Evolutionary conservation across 495 filamentous ascomycete species (phyloP), one percentile per base, ranked within the genome.

Genomic region (Penicillium taxi): DNA sequence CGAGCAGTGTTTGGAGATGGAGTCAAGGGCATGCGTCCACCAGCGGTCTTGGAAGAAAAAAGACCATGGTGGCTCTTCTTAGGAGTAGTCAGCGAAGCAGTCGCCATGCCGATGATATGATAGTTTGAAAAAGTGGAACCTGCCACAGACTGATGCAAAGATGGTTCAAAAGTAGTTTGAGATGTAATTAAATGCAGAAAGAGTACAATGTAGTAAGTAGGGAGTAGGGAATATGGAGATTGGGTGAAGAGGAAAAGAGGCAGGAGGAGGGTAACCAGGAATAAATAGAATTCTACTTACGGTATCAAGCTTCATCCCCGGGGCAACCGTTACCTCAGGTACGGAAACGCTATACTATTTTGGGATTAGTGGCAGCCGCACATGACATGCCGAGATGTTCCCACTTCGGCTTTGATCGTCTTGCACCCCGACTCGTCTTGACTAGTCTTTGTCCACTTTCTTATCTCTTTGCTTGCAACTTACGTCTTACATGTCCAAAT

Each of bases 11-110:
- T 78, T 26, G 91, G 93, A 3, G 91, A 96, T 9, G 91, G 93
- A 1, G 91, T 95, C 50, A 96, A 66, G 44, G 90, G 88, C 75
- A 94, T 86, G 33, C 93, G 85, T 53, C 89, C 87, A 58, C 89
- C 90, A 51, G 87, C 91, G 52, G 87, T 90, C 59, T 85, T 86
- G 46, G 82, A 77, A 40, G 85, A 90, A 70, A 98, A 96, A 52
- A 95, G 73, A 36, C 86, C 85, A 63, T 82, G 77, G 62, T 94
- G 90, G 72, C 82, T 88, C 74, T 93, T 95, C 57, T 90, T 70
- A 26, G 91, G 91, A 39, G 91, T 98, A 37, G 84, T 83, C 57
- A 96, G 81, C 52, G 82, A 73, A 63, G 79, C 74, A 55, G 85
- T 84, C 59, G 91, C 87, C 91, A 96, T 98, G 8, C 11, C 32